Percentiles rank a stretch among this genome's conserved stretches.
These are phyloP conservation scores for Cutaneotrichosporon cyanovorans DNA, from an alignment of 1,284 basidiomycete species.

Conservation along the genomic window DNA sequence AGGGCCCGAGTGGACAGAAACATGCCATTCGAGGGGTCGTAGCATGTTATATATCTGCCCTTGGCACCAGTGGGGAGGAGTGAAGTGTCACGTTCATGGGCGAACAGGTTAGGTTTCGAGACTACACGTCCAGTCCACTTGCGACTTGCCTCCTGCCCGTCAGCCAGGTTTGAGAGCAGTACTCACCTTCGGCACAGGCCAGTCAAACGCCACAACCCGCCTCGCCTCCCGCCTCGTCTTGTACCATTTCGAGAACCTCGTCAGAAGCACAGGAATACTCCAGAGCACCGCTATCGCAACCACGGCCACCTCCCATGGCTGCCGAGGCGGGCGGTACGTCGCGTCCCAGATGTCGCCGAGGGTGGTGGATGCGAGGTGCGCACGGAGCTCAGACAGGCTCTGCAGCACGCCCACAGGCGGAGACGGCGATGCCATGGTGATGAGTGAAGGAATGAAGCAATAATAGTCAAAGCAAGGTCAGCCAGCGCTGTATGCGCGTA, in stretches of 20 bases:
- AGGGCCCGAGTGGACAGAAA: conserved; percentile 49
- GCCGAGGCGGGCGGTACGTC: conserved; percentile 31
- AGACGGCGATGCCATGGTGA: neutral
- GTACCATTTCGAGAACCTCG: no score
- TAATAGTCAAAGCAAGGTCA: no score
- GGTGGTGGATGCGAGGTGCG: conserved; percentile 17
- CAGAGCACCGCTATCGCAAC: conserved; percentile 11
- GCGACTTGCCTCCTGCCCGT: conserved; percentile 18
- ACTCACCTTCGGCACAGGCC: conserved; percentile 56
- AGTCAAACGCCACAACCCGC: conserved; percentile 59
- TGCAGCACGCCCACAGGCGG: no score
- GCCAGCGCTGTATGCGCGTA: no score
- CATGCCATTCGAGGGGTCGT: conserved; percentile 78
- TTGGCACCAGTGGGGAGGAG: conserved; percentile 18
- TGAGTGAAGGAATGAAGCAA: neutral
- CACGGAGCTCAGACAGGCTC: neutral
- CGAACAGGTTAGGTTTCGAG: conserved; percentile 21
- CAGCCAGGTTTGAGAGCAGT: neutral
- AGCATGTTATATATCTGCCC: conserved; percentile 69
- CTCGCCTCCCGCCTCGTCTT: no score
- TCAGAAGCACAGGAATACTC: no score
- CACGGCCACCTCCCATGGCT: conserved; percentile 19
- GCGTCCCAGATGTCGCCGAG: conserved; percentile 29
- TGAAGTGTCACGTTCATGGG: conserved; percentile 24
- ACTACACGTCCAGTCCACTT: conserved; percentile 28